A percentile compares a stretch with the other conserved stretches of the same genome.
Conservation (phyloP, 305 asterid species). For the Rubia peregrina region DNA sequence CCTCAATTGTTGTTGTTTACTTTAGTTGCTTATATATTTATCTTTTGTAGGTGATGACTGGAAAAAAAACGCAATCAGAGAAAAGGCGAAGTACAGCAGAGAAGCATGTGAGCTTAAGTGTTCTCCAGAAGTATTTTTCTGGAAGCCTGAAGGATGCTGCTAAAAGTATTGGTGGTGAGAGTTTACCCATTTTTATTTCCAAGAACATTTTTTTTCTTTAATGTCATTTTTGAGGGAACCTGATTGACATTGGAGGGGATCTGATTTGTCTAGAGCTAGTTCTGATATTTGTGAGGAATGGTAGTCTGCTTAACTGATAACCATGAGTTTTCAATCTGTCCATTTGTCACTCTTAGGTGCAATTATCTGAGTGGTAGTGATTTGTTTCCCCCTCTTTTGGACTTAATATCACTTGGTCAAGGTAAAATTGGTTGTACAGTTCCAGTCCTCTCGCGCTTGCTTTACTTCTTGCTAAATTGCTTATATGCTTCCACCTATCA, state of each 20-base stretch:
- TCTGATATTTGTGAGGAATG: neutral
- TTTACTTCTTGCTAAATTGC: neutral
- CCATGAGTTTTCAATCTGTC: neutral
- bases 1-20: conserved; percentile 8
- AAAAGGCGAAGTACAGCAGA: conserved; percentile 77
- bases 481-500: neutral
- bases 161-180: conserved; percentile 92
- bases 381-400: neutral
- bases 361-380: no score
- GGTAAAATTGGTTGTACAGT: neutral
- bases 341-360: neutral
- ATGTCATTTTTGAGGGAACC: neutral
- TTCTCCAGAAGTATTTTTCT: conserved; percentile 80
- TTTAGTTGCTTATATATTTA: neutral
- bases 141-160: conserved; percentile 98
- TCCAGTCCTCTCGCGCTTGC: neutral
- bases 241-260: neutral
- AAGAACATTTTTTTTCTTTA: neutral
- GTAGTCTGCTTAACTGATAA: neutral
- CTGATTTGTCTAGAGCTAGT: neutral
- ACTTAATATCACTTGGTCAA: neutral
- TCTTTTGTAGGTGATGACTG: conserved; percentile 34
- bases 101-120: conserved; percentile 77
- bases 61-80: conserved; percentile 42
- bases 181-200: neutral